Conservation (phyloP, 2,329 filamentous ascomycete species). For the Dryadomyces sulphureus region DNA sequence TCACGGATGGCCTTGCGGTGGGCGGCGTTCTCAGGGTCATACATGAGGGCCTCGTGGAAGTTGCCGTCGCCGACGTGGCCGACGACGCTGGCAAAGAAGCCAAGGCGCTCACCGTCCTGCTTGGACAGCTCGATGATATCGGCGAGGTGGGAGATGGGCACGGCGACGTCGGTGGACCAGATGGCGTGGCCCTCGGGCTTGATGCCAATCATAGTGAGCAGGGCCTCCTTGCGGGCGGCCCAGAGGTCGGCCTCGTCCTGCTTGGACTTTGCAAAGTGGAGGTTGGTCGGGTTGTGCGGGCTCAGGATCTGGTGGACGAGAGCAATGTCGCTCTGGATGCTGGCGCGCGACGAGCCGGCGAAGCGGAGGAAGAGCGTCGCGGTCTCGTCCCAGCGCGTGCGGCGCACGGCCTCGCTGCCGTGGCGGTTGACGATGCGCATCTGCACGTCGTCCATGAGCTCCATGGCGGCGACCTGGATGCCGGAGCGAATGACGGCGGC, state of each 20-base stretch:
- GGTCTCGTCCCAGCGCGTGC: slow-evolving; percentile 46
- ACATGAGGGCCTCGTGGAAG: slow-evolving; percentile 34
- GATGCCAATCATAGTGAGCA: slow-evolving; percentile 59
- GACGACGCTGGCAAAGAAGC: slow-evolving; percentile 47
- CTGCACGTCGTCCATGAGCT: background rate
- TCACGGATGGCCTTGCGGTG: slow-evolving; percentile 39
- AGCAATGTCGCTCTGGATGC: slow-evolving; percentile 41
- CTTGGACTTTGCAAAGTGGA: background rate
- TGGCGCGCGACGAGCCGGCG: slow-evolving; percentile 40
- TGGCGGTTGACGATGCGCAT: slow-evolving; percentile 1
- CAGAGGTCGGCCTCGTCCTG: slow-evolving; percentile 55
- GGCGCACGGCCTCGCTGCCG: slow-evolving; percentile 20
- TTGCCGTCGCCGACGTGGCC: slow-evolving; percentile 65
- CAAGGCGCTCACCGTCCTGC: background rate
- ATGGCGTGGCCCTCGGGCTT: slow-evolving; percentile 44
- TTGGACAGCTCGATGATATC: slow-evolving; percentile 43
- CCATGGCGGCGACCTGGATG: slow-evolving; percentile 2
- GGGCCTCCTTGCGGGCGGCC: slow-evolving; percentile 59
- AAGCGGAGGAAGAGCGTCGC: slow-evolving; percentile 69
- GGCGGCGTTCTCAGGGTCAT: slow-evolving; percentile 25
- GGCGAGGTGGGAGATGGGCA: slow-evolving; percentile 56
- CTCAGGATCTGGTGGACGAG: background rate
- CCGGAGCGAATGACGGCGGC: slow-evolving; percentile 40
- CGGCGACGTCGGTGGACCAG: slow-evolving; percentile 72
- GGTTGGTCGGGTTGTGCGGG: background rate